phyloP scores from a whole-genome alignment of 306 rosid genomes.

The Sicyos edulis region DNA sequence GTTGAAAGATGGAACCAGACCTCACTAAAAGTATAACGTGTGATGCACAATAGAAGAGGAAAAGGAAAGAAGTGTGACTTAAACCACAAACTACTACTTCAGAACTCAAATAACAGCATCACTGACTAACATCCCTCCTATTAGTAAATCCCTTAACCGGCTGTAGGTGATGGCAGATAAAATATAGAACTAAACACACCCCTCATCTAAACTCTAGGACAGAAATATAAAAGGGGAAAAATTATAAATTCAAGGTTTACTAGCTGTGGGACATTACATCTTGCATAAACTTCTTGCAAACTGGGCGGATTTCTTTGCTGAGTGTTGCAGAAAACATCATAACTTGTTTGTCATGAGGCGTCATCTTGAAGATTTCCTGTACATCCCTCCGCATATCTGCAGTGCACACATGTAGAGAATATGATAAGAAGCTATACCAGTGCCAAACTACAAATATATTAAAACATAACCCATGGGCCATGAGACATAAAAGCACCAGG shows the following conservation, averaged over 20 bases:
- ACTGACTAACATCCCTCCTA: neutral
- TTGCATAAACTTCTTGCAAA: conserved; percentile 99
- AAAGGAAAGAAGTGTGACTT: neutral
- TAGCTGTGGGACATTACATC: conserved; percentile 97
- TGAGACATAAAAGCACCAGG: neutral
- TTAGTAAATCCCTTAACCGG: neutral
- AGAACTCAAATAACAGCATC: neutral
- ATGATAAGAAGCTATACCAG: conserved; percentile 17
- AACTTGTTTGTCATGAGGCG: conserved; percentile 98
- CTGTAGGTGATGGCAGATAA: neutral
- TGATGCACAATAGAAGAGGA: conserved; percentile 17
- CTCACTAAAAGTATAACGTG: neutral
- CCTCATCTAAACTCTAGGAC: conserved; percentile 33
- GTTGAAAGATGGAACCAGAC: conserved; percentile 18
- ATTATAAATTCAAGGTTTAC: conserved; percentile 75
- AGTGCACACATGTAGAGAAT: conserved; percentile 20
- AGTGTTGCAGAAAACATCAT: conserved; percentile 99
- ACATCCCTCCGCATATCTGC: conserved; percentile 98
- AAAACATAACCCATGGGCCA: neutral
- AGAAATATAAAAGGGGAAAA: conserved; percentile 58
- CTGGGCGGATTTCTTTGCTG: conserved; percentile 99
- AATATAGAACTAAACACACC: neutral
- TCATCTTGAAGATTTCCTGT: conserved; percentile 96
- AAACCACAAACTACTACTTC: conserved; percentile 21
- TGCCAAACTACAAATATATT: neutral